Evolutionary conservation across 768 basidiomycete genomes (phyloP), one percentile per base, ranked within the genome.

Genomic region (Rhizopogon sp.): DNA sequence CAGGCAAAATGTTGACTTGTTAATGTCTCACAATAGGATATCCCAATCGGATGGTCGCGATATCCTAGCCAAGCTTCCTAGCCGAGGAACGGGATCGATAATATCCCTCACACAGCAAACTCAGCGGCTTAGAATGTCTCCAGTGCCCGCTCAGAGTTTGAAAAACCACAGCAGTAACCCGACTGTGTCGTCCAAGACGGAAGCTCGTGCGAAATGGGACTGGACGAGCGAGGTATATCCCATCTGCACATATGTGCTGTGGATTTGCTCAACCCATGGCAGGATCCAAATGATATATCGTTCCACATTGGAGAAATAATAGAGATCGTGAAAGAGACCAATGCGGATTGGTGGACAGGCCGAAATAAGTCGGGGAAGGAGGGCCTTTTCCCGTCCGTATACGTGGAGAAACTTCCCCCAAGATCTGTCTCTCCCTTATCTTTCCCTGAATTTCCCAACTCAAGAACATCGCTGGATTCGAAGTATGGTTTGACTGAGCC

Each of bases 331-430:
- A 79, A 86, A 56, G 90, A 94, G 66, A 88, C 83, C n/a, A 92
- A 93, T 58, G 74, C 77, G 1, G 93, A 94, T 66, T 94, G 93
- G 93, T 96, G 91, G 91, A 87, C 79, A 35, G 92, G 93, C n/a
- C 75, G 75, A 57, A 64, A 79, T 59, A 61, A 60, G 41, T 76
- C 84, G 29, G 85, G 84, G 22, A 78, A 72, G 52, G 78, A 85
- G 45, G 92, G 88, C 2, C 70, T 93, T 43, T 90, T 95, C 76
- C 93, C 92, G 0, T 79, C 86, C 20, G 80, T 79, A 60, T 87
- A 90, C 53, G 87, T 90, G 42, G 83, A 90, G 68, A 87, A 76
- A 64, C 16, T 57, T 64, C 29, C 56, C 10, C 51, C 59, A 7
- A 59, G 52, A 49, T 55, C 49, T 46, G 0, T 55, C 45, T 60